Percentiles rank a stretch among this genome's conserved stretches.
Conservation (phyloP, 2,329 filamentous ascomycete genomes). For the Xylaria hypoxylon region DNA sequence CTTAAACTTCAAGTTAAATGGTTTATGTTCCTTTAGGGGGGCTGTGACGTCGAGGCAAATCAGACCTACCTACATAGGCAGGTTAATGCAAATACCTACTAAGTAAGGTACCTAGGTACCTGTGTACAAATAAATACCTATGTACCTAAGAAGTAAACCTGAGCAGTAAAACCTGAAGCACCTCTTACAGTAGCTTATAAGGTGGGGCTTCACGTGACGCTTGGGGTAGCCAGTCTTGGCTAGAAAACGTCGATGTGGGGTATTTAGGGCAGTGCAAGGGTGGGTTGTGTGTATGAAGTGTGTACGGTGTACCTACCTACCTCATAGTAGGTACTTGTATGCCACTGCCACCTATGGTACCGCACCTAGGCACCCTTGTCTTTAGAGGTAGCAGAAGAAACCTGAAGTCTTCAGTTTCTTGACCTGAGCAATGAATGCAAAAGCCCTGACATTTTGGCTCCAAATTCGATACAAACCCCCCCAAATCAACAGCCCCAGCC, state of each 20-base stretch:
- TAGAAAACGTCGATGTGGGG: slow-evolving; percentile 24
- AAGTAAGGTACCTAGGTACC: slow-evolving; percentile 8
- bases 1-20: background rate
- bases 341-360: too few relatives aligned
- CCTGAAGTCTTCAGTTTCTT: slow-evolving; percentile 16
- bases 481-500: slow-evolving; percentile 20
- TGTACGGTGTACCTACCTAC: too few relatives aligned
- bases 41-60: slow-evolving; percentile 36
- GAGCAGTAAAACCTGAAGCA: background rate
- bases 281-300: background rate
- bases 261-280: slow-evolving; percentile 8
- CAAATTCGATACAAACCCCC: slow-evolving; percentile 8
- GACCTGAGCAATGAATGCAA: slow-evolving; percentile 15
- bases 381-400: slow-evolving; percentile 3
- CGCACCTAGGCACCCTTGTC: too few relatives aligned
- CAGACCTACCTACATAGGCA: background rate
- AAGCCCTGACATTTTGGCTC: slow-evolving; percentile 20
- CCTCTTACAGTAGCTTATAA: slow-evolving; percentile 33
- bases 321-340: background rate
- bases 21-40: slow-evolving; percentile 3
- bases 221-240: slow-evolving; percentile 30
- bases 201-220: slow-evolving; percentile 36
- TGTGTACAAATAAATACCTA: background rate
- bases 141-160: background rate
- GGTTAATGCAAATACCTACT: slow-evolving; percentile 25